These are phyloP conservation scores for Hemileccinum impolitum DNA, from an alignment of 768 basidiomycete species.

Conservation along the genomic window DNA sequence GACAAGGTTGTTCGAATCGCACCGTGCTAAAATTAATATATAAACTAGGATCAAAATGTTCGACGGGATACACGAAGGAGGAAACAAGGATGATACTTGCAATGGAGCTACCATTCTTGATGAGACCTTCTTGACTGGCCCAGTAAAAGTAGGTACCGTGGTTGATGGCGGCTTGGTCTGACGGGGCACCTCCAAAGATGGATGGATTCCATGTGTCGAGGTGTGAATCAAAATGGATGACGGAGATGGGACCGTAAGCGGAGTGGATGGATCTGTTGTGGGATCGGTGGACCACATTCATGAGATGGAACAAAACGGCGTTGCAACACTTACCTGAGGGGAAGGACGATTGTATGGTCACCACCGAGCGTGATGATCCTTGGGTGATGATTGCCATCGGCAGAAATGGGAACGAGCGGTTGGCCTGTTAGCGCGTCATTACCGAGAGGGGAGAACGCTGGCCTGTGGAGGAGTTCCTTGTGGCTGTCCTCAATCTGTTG, in stretches of 20 bases:
- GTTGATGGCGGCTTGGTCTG: constrained; percentile 70
- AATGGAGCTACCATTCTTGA: constrained; percentile 75
- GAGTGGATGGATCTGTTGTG: constrained; percentile 61
- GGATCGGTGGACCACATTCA: neutral
- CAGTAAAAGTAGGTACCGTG: constrained; percentile 92
- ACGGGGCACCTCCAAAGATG: constrained; percentile 72
- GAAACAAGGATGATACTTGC: constrained; percentile 50
- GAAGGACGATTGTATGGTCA: constrained; percentile 80
- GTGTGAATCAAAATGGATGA: constrained; percentile 88
- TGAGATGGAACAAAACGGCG: neutral
- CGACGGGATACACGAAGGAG: constrained; percentile 13
- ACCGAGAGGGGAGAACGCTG: constrained; percentile 57
- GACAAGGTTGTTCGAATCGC: constrained; percentile 84
- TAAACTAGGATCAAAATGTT: constrained; percentile 74
- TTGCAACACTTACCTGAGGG: constrained; percentile 32
- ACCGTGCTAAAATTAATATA: constrained; percentile 60
- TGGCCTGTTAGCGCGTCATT: constrained; percentile 60
- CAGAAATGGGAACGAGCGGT: constrained; percentile 53
- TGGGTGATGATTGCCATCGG: constrained; percentile 74
- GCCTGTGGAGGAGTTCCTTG: constrained; percentile 63
- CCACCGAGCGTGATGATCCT: constrained; percentile 82
- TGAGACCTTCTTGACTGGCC: constrained; percentile 79
- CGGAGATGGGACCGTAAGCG: constrained; percentile 75
- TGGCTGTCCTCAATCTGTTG: constrained; percentile 73
- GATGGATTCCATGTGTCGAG: constrained; percentile 77